Percentiles rank a stretch among this genome's conserved stretches.
These are phyloP conservation scores for Terana coerulea DNA, from an alignment of 768 basidiomycete species.

Conservation along the genomic window DNA sequence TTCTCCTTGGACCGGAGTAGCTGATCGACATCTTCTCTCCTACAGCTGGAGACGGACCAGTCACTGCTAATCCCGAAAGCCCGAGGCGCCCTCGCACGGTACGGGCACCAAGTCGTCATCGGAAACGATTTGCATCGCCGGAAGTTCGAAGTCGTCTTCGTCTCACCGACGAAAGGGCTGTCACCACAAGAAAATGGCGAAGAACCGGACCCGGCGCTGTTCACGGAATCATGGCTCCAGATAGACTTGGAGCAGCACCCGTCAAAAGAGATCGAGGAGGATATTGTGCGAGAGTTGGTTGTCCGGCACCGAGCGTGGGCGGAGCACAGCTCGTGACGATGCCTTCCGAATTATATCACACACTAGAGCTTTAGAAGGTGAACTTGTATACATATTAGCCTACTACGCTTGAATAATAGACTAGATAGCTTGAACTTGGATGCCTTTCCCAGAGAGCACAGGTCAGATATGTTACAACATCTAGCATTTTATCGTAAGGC, in stretches of 20 bases:
- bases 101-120: slow-evolving; percentile 96
- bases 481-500: too few relatives aligned
- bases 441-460: too few relatives aligned
- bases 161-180: slow-evolving; percentile 46
- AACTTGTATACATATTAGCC: not conserved
- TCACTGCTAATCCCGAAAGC: slow-evolving; percentile 87
- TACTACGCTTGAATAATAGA: not conserved
- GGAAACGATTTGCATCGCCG: slow-evolving; percentile 92
- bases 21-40: not conserved
- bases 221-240: slow-evolving; percentile 60
- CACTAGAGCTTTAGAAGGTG: not conserved
- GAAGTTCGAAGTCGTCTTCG: slow-evolving; percentile 90
- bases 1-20: not conserved
- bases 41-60: slow-evolving; percentile 89
- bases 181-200: slow-evolving; percentile 12
- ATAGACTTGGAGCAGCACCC: slow-evolving; percentile 38
- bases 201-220: slow-evolving; percentile 26
- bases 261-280: slow-evolving; percentile 86
- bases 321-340: slow-evolving; percentile 10
- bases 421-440: not conserved
- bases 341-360: not conserved
- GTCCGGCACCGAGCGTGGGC: slow-evolving; percentile 75
- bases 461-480: too few relatives aligned
- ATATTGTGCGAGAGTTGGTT: slow-evolving; percentile 77
- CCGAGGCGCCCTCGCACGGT: slow-evolving; percentile 79